phyloP scores from a whole-genome alignment of 1,284 basidiomycete genomes.

The Austroboletus niveus region DNA sequence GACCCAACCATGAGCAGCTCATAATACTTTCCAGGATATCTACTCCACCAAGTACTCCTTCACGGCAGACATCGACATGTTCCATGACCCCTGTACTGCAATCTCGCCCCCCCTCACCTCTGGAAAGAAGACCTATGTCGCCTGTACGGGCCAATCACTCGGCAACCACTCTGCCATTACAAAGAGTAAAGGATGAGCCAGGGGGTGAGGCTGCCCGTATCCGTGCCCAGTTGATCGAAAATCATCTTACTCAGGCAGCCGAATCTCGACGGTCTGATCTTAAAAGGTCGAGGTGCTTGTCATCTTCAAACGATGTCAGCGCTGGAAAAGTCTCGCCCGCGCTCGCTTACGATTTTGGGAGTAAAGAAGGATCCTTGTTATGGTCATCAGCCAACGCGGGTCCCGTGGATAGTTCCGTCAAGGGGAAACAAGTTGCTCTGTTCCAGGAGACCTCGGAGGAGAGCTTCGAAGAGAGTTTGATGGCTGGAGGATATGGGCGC shows the following conservation, averaged over 20 bases:
- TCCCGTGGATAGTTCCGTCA: constrained; percentile 63
- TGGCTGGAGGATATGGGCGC: constrained; percentile 73
- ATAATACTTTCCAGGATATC: constrained; percentile 12
- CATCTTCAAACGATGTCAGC: constrained; percentile 15
- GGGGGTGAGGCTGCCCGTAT: constrained; percentile 63
- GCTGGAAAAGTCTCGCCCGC: constrained; percentile 1
- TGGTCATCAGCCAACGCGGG: constrained; percentile 45
- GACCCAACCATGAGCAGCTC: not conserved
- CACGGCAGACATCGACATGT: constrained; percentile 15
- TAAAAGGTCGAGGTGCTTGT: constrained; percentile 50
- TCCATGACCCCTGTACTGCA: constrained; percentile 14
- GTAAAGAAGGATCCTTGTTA: constrained; percentile 33
- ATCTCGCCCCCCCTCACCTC: constrained; percentile 14
- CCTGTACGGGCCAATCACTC: constrained; percentile 1
- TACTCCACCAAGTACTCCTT: constrained; percentile 17
- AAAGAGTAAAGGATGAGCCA: constrained; percentile 16
- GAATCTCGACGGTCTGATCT: constrained; percentile 67
- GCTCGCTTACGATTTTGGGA: constrained; percentile 11
- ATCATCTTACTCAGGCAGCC: constrained; percentile 48
- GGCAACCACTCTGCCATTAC: constrained; percentile 1
- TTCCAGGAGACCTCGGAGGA: constrained; percentile 80
- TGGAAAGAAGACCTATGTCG: constrained; percentile 1
- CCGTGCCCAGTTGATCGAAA: constrained; percentile 48
- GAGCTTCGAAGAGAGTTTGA: constrained; percentile 76
- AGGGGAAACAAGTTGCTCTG: constrained; percentile 65